Percentiles rank a stretch among this genome's conserved stretches.
phyloP scores from a whole-genome alignment of 2,329 filamentous ascomycete genomes.

The Phialophora verrucosa region DNA sequence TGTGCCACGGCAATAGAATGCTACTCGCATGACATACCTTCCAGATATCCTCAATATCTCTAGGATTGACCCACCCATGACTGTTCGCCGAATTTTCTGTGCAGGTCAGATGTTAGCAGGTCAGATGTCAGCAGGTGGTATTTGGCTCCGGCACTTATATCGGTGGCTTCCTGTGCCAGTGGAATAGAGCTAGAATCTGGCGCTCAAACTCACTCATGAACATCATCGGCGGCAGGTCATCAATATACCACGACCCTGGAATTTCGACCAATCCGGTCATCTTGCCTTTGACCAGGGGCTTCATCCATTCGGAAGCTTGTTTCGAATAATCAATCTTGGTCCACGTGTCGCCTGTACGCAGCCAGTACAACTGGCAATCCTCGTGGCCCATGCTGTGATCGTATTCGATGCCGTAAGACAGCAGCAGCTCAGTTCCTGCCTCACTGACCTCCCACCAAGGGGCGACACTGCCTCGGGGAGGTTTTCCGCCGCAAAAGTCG shows the following conservation, averaged over 20 bases:
- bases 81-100: conserved; percentile 54
- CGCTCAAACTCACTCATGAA: conserved; percentile 45
- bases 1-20: too few species aligned
- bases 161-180: too few species aligned
- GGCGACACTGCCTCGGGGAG: conserved; percentile 73
- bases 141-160: too few species aligned
- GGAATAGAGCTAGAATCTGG: too few species aligned
- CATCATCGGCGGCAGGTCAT: conserved; percentile 53
- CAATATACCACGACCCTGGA: conserved; percentile 53
- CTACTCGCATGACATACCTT: conserved; percentile 40
- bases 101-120: too few species aligned
- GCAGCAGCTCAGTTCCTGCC: conserved; percentile 62
- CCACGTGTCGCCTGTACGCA: conserved; percentile 52
- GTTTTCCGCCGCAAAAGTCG: conserved; percentile 69
- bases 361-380: conserved; percentile 54
- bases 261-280: conserved; percentile 52
- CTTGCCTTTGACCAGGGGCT: conserved; percentile 55
- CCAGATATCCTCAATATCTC: conserved; percentile 62
- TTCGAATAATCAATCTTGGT: conserved; percentile 54
- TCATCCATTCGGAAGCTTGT: conserved; percentile 53
- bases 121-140: too few species aligned
- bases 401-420: conserved; percentile 53
- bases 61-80: conserved; percentile 64
- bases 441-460: conserved; percentile 77
- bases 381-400: conserved; percentile 54